phyloP scores from a whole-genome alignment of 306 rosid species.

The Lablab purpureus region DNA sequence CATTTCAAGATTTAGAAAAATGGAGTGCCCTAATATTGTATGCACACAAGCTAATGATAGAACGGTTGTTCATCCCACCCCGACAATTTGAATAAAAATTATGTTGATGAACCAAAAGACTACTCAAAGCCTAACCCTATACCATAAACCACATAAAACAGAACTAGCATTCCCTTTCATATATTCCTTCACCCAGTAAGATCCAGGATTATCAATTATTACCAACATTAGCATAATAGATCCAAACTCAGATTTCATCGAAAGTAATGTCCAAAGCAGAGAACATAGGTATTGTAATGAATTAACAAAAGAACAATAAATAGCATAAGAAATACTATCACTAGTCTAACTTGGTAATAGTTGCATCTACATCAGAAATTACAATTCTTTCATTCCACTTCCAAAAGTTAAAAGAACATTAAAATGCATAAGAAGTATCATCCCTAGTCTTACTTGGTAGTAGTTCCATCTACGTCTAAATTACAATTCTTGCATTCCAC shows the following conservation, averaged over 20 bases:
- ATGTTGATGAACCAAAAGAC: conserved; percentile 19
- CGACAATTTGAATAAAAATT: not conserved
- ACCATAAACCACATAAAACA: conserved; percentile 25
- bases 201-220: conserved; percentile 10
- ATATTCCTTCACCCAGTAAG: not conserved
- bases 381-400: conserved; percentile 56
- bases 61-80: conserved; percentile 29
- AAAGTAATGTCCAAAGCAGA: conserved; percentile 28
- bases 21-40: conserved; percentile 4
- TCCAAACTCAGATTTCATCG: conserved; percentile 8
- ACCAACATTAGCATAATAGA: conserved; percentile 22
- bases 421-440: conserved; percentile 12
- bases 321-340: conserved; percentile 14
- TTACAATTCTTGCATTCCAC: conserved; percentile 61
- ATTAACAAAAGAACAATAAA: conserved; percentile 38
- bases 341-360: conserved; percentile 88
- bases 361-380: conserved; percentile 95
- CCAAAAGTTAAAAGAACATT: conserved; percentile 32
- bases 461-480: conserved; percentile 97
- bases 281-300: conserved; percentile 14
- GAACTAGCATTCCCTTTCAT: conserved; percentile 21
- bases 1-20: conserved; percentile 9
- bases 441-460: conserved; percentile 79
- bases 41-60: conserved; percentile 26
- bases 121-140: conserved; percentile 18